Evolutionary conservation across 345 rosid species (phyloP), one percentile per base, ranked within the genome.

Genomic region (Eucalyptus paniculata): DNA sequence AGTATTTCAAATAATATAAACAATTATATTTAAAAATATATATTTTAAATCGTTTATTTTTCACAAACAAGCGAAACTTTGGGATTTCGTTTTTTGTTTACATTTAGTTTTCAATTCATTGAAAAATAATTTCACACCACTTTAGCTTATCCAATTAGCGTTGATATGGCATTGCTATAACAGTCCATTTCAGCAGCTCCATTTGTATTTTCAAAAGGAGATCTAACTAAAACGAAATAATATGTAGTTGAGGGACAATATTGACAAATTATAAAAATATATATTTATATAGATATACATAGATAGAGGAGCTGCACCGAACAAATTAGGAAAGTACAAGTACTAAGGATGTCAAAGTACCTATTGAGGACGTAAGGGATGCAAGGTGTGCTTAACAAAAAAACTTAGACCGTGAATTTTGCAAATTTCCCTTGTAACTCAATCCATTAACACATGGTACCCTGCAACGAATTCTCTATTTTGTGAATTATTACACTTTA

Each of bases 1-100:
- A 60, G 4, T 28, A 28, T 60, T 60, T 60, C 1, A 11, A 26
- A 58, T 12, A 28, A 60, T 2, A 28, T 0, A 60, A 60, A 8
- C 1, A 0, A 60, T 60, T 6, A 3, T 12, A 12, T 62, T 62
- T 60, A 0, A 30, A 12, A 60, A 1, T 0, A 28, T 60, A 12
- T 60, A 28, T 3, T 60, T 13, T 14, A 60, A 60, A 0, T 60
- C 0, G 1, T 60, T 60, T 0, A 28, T 28, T 60, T 60, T 60
- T 1, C 9, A 0, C 0, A 28, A 28, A 0, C 17, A 60, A 28
- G 1, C 1, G 2, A 0, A 60, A 0, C 17, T 30, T 60, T 13
- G 2, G 1, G 14, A 23, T 24, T 56, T 56, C 1, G 5, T 56
- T 56, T 56, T 56, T 56, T 54, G 6, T 58, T 58, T 58, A 3